Base-by-base conservation (phyloP, 345 rosid genomes). In the Eutrema yunnanense region DNA sequence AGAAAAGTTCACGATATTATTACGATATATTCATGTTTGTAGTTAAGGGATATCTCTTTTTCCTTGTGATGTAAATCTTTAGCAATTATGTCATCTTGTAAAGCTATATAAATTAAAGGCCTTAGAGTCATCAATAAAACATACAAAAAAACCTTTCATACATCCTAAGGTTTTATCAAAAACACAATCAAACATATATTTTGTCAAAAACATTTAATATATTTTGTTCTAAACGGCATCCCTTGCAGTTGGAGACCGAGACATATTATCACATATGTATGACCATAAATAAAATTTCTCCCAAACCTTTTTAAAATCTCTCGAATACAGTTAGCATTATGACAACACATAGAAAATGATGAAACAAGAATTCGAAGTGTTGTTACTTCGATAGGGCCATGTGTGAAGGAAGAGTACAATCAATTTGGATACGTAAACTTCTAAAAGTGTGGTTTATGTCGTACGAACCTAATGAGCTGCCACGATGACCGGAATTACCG, bases 401-500 rank as follows among this genome's bases (percentile, higher is more conserved):
- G 63, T 65, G 42, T 29, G 59, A 65, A 65, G 58, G 55, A 44
- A 11, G 64, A 64, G 33, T 54, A 47, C 57, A 54, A 63, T 73
- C 57, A 64, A 64, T 27, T 73, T 73, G 63, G 63, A 73, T 73
- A 73, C 71, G 71, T 73, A 73, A 63, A 55, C 71, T 63, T 73
- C 54, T 44, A n/a, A 42, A 62, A 27, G 63, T 54, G 62, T 62
- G 69, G 63, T 46, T 54, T 43, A 36, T 44, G 56, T 73, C 41
- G 48, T 63, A 46, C 57, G 64, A 36, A 36, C 41, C 71, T 26
- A 34, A 44, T 64, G 71, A 64, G 71, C 76, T 64, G 64, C 71
- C 71, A 66, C 64, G 49, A 57, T 22, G 41, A 64, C 76, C n/a
- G 48, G 56, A 54, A 9, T 43, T 64, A 27, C 58, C 57, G 29